Percentiles rank a stretch among this genome's conserved stretches.
These are phyloP conservation scores for Lomentospora prolificans DNA, from an alignment of 2,329 filamentous ascomycete species.

Conservation along the genomic window DNA sequence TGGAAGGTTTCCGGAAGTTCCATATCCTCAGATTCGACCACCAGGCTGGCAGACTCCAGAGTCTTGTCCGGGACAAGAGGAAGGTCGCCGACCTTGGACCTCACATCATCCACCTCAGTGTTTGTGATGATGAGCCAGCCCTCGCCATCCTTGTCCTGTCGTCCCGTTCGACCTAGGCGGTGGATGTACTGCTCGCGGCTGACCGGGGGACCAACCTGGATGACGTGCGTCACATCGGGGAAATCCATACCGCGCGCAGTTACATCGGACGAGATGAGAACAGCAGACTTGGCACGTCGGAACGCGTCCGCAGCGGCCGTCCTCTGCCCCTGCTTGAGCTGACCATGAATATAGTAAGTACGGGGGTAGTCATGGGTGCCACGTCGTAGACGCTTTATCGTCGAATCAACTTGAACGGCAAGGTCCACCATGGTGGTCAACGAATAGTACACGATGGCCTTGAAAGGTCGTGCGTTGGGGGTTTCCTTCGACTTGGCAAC, in stretches of 20 bases:
- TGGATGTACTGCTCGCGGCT: slow-evolving; percentile 67
- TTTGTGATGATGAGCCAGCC: slow-evolving; percentile 57
- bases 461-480: slow-evolving; percentile 55
- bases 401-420: slow-evolving; percentile 39
- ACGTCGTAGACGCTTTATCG: slow-evolving; percentile 3
- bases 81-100: slow-evolving; percentile 44
- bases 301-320: slow-evolving; percentile 65
- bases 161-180: slow-evolving; percentile 65
- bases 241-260: slow-evolving; percentile 79
- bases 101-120: slow-evolving; percentile 38
- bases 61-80: slow-evolving; percentile 47
- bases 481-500: slow-evolving; percentile 29
- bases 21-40: slow-evolving; percentile 36
- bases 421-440: slow-evolving; percentile 65
- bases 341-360: slow-evolving; percentile 64
- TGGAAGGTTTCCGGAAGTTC: slow-evolving; percentile 35
- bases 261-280: slow-evolving; percentile 71
- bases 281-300: slow-evolving; percentile 48
- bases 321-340: slow-evolving; percentile 59
- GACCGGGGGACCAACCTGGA: slow-evolving; percentile 58
- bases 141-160: slow-evolving; percentile 63
- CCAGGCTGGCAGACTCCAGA: slow-evolving; percentile 42
- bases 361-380: slow-evolving; percentile 20
- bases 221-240: slow-evolving; percentile 68
- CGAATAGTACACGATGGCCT: slow-evolving; percentile 90